phyloP scores from a whole-genome alignment of 768 basidiomycete species.

The Suillus bovinus region DNA sequence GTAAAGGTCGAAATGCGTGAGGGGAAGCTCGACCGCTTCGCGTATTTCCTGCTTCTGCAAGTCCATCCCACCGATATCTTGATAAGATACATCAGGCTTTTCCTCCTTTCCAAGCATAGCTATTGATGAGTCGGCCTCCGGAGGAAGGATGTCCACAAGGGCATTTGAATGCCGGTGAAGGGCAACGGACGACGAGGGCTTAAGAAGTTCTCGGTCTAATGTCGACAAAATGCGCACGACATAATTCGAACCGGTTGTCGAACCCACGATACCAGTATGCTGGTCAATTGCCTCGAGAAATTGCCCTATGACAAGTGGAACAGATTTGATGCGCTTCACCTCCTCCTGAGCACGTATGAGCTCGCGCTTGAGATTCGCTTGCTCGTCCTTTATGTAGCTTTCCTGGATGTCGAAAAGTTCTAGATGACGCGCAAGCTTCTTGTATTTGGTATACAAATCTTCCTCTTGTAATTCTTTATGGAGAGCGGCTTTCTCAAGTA shows the following conservation, averaged over 20 bases:
- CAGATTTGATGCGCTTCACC: slow-evolving; percentile 98
- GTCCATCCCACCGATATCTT: slow-evolving; percentile 97
- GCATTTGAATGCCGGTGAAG: slow-evolving; percentile 98
- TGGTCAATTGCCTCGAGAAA: slow-evolving; percentile 99
- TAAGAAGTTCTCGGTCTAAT: slow-evolving; percentile 93
- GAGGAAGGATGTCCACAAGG: slow-evolving; percentile 96
- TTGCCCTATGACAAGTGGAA: slow-evolving; percentile 98
- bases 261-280: slow-evolving; percentile 94
- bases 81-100: slow-evolving; percentile 91
- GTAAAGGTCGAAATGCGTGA: slow-evolving; percentile 97
- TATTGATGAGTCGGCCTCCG: slow-evolving; percentile 97
- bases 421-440: slow-evolving; percentile 91
- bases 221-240: slow-evolving; percentile 97
- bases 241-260: slow-evolving; percentile 97
- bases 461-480: slow-evolving; percentile 86
- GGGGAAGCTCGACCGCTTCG: slow-evolving; percentile 95
- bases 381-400: slow-evolving; percentile 98
- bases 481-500: slow-evolving; percentile 86
- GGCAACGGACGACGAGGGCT: slow-evolving; percentile 97
- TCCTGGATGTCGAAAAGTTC: slow-evolving; percentile 95
- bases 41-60: slow-evolving; percentile 98
- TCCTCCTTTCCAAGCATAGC: slow-evolving; percentile 93
- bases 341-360: slow-evolving; percentile 99
- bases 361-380: slow-evolving; percentile 95
- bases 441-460: slow-evolving; percentile 96